These are phyloP conservation scores for Lipomyces yamadae DNA, from an alignment of 805 yeast species.

Conservation along the genomic window DNA sequence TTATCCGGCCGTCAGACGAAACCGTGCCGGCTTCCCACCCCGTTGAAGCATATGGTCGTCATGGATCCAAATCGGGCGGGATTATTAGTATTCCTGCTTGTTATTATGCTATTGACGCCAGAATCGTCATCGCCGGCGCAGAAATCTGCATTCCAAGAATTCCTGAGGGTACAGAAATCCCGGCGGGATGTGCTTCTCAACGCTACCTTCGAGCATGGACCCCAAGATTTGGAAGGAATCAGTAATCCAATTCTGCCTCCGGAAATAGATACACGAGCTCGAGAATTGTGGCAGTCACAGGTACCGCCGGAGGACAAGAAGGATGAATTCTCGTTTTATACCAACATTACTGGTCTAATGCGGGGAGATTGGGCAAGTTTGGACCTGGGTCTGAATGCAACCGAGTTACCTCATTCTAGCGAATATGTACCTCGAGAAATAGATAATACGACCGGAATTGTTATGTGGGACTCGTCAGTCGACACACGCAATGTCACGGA, in stretches of 20 bases:
- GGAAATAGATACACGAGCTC: constrained; percentile 55
- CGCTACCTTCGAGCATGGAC: constrained; percentile 33
- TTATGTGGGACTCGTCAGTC: constrained; percentile 28
- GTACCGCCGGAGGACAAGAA: constrained; percentile 37
- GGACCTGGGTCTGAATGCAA: constrained; percentile 28
- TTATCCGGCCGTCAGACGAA: no score
- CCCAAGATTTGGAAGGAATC: constrained; percentile 35
- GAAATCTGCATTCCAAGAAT: constrained; percentile 33
- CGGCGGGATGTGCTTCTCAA: constrained; percentile 32
- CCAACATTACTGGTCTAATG: constrained; percentile 33
- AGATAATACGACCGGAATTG: constrained; percentile 16
- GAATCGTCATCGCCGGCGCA: constrained; percentile 35
- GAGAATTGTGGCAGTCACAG: constrained; percentile 56
- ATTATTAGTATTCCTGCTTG: constrained; percentile 33
- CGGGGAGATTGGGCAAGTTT: constrained; percentile 31
- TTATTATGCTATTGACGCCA: constrained; percentile 36
- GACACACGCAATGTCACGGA: constrained; percentile 42
- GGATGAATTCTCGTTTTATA: constrained; percentile 31
- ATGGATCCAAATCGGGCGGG: constrained; percentile 36
- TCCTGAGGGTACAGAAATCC: constrained; percentile 23
- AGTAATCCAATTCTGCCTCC: constrained; percentile 60
- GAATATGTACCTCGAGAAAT: constrained; percentile 5
- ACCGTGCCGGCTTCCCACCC: no score
- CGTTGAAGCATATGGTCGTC: background rate
- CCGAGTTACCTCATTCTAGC: constrained; percentile 27